phyloP scores from a whole-genome alignment of 768 basidiomycete genomes.

The Amanita polypyramis region DNA sequence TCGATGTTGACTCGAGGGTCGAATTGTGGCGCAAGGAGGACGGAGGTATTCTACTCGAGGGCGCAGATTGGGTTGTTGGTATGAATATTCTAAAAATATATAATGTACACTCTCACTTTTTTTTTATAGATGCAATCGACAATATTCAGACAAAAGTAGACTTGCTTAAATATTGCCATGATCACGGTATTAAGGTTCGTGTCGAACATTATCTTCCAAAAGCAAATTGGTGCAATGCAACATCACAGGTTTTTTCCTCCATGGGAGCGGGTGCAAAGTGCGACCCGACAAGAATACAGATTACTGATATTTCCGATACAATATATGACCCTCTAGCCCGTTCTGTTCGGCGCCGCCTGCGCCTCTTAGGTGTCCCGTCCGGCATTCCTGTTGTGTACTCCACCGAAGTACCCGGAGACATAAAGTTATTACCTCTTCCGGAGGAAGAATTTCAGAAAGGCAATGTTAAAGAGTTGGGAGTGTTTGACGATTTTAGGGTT shows the following conservation, averaged over 20 bases:
- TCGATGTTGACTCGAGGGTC: slow-evolving; percentile 72
- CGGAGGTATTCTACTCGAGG: slow-evolving; percentile 63
- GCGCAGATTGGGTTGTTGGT: slow-evolving; percentile 93
- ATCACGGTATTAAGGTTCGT: slow-evolving; percentile 63
- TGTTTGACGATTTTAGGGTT: slow-evolving; percentile 89
- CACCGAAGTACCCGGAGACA: slow-evolving; percentile 84
- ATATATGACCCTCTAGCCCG: slow-evolving; percentile 94
- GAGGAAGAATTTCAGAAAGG: slow-evolving; percentile 92
- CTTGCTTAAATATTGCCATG: slow-evolving; percentile 79
- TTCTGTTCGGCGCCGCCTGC: slow-evolving; percentile 72
- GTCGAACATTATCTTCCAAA: not conserved
- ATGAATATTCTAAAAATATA: slow-evolving; percentile 13
- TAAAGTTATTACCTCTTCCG: slow-evolving; percentile 80
- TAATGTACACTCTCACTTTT: not conserved
- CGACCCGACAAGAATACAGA: slow-evolving; percentile 93
- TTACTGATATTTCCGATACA: slow-evolving; percentile 87
- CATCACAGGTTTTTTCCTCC: slow-evolving; percentile 82
- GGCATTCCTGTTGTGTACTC: slow-evolving; percentile 90
- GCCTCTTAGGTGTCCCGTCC: slow-evolving; percentile 45
- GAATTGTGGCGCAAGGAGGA: slow-evolving; percentile 85
- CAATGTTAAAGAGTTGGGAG: slow-evolving; percentile 76
- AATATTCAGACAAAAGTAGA: slow-evolving; percentile 97
- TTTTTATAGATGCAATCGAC: slow-evolving; percentile 76
- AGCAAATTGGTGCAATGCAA: not conserved
- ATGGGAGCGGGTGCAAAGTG: slow-evolving; percentile 96